A percentile compares a stretch with the other conserved stretches of the same genome.
phyloP scores from a whole-genome alignment of 495 filamentous ascomycete genomes.

The Penicillium flavigenum region DNA sequence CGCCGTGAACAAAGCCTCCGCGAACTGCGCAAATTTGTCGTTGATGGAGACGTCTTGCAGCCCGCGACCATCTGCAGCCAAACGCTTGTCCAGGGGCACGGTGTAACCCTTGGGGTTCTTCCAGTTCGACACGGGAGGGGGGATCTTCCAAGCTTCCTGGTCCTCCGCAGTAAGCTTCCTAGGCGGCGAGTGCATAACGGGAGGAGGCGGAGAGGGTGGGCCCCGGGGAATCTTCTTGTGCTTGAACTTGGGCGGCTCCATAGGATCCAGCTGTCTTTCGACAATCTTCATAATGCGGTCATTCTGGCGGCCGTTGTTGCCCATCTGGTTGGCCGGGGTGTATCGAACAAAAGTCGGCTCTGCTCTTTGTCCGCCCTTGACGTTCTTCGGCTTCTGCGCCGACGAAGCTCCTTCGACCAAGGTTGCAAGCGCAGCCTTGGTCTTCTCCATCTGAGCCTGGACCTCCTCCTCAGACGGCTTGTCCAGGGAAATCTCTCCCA shows the following conservation, averaged over 20 bases:
- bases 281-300: constrained; percentile 99
- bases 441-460: constrained; percentile 76
- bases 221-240: constrained; percentile 97
- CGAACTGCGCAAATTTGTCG: constrained; percentile 97
- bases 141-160: constrained; percentile 95
- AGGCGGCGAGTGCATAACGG: constrained; percentile 93
- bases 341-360: constrained; percentile 95
- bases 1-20: constrained; percentile 89
- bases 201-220: constrained; percentile 87
- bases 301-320: constrained; percentile 80
- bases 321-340: constrained; percentile 93
- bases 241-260: constrained; percentile 98
- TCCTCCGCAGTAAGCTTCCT: constrained; percentile 95
- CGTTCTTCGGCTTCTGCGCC: constrained; percentile 93
- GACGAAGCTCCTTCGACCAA: constrained; percentile 83
- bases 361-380: constrained; percentile 70
- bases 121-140: constrained; percentile 95
- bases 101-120: constrained; percentile 99
- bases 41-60: constrained; percentile 96
- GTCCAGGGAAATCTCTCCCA: constrained; percentile 88
- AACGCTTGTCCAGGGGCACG: constrained; percentile 90
- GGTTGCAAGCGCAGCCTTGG: constrained; percentile 75
- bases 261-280: constrained; percentile 88
- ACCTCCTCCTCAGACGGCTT: constrained; percentile 85
- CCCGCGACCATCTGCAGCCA: constrained; percentile 92